phyloP scores from a whole-genome alignment of 139 green algal species.

The Coelastrella sp. region DNA sequence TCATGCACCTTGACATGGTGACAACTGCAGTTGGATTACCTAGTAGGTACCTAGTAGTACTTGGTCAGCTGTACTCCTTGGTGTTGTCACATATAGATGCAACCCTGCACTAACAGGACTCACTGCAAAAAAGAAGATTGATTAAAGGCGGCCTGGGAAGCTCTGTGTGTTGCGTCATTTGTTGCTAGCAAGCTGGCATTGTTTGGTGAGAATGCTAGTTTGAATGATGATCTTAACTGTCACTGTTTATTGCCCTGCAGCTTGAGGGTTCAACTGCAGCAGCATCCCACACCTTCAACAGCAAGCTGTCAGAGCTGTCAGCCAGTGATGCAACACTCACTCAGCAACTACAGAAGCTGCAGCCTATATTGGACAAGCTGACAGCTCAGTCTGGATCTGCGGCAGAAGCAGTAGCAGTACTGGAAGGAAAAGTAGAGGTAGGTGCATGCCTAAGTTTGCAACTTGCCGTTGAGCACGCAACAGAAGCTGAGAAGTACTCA shows the following conservation, averaged over 20 bases:
- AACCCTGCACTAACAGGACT: background rate
- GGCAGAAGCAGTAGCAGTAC: background rate
- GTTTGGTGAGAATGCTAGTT: no score
- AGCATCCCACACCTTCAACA: background rate
- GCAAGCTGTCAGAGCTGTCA: background rate
- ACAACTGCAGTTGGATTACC: background rate
- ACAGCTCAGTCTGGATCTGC: background rate
- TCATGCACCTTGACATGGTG: background rate
- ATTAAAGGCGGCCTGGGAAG: background rate
- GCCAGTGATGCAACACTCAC: background rate
- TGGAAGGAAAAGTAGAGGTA: background rate
- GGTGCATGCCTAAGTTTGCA: background rate
- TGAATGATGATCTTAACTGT: background rate
- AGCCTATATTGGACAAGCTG: background rate
- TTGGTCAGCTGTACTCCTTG: background rate
- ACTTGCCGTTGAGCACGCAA: background rate
- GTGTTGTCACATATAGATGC: background rate
- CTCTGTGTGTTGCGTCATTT: background rate
- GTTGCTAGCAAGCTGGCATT: background rate
- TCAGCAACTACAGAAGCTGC: constrained; percentile 1
- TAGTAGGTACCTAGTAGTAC: no score
- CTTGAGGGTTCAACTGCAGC: background rate
- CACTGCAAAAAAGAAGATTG: background rate
- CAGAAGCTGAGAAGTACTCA: background rate
- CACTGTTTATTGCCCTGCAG: background rate